Conservation (phyloP, 2,329 filamentous ascomycete genomes). For the Colletotrichum scovillei region DNA sequence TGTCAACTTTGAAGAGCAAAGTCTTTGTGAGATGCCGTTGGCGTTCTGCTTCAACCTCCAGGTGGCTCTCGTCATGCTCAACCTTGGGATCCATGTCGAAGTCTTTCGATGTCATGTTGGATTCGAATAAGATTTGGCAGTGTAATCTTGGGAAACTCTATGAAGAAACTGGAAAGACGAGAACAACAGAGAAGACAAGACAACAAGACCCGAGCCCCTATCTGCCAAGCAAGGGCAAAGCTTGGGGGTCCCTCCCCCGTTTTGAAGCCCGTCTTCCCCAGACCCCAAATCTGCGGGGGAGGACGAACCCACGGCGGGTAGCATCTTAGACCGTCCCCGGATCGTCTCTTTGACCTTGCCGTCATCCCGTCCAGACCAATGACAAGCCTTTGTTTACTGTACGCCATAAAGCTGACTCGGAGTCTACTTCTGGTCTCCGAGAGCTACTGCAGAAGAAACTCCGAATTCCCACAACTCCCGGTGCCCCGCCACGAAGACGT, state of each 20-base stretch:
- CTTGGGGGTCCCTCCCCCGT: conserved; percentile 22
- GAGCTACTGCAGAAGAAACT: neutral
- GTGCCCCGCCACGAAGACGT: conserved; percentile 19
- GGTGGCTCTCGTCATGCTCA: conserved; percentile 37
- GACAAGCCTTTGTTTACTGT: neutral
- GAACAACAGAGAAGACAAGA: neutral
- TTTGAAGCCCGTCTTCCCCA: conserved; percentile 31
- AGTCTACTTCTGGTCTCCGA: conserved; percentile 20
- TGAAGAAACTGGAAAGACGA: neutral
- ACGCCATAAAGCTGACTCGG: neutral
- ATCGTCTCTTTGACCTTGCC: neutral
- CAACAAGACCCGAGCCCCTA: neutral
- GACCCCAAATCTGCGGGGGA: conserved; percentile 23
- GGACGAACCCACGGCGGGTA: neutral
- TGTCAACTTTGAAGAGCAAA: conserved; percentile 45
- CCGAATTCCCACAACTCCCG: neutral
- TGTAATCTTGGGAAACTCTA: neutral
- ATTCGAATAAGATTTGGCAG: neutral
- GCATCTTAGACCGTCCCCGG: conserved; percentile 10
- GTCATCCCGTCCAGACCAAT: conserved; percentile 30
- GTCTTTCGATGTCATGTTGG: conserved; percentile 18
- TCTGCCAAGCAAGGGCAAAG: conserved; percentile 21
- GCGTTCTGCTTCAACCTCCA: conserved; percentile 29
- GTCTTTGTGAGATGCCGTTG: conserved; percentile 38
- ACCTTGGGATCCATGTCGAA: conserved; percentile 36